phyloP scores from a whole-genome alignment of 805 yeast genomes.

The Ogataea dorogensis region DNA sequence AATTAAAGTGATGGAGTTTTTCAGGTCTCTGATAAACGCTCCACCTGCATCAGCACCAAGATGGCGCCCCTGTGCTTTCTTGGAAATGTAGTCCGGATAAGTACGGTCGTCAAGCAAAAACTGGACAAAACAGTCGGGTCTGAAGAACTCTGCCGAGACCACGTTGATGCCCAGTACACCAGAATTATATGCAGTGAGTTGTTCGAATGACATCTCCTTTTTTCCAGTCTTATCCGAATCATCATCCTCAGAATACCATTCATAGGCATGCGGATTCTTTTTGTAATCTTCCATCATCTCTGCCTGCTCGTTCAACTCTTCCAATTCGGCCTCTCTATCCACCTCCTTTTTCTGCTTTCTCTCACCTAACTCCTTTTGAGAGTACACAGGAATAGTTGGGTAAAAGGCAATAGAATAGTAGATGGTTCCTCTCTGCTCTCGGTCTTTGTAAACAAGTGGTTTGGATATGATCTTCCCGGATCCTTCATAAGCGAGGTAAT shows the following conservation, averaged over 20 bases:
- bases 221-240: constrained; percentile 39
- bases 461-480: constrained; percentile 41
- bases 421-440: constrained; percentile 50
- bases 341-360: constrained; percentile 40
- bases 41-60: constrained; percentile 50
- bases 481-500: constrained; percentile 51
- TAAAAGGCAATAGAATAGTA: constrained; percentile 54
- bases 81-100: constrained; percentile 55
- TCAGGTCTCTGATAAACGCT: constrained; percentile 68
- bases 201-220: constrained; percentile 48
- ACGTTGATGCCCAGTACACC: constrained; percentile 63
- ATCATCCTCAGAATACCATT: constrained; percentile 49
- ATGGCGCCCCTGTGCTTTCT: constrained; percentile 45
- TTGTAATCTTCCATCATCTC: constrained; percentile 50
- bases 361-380: constrained; percentile 53
- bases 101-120: constrained; percentile 63
- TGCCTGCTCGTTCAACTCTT: constrained; percentile 46
- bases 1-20: constrained; percentile 54
- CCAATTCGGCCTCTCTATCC: constrained; percentile 38
- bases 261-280: constrained; percentile 60
- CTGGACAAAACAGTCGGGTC: constrained; percentile 52
- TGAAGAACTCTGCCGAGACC: constrained; percentile 46
- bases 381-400: constrained; percentile 62
- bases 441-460: constrained; percentile 33
- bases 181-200: constrained; percentile 53